A percentile compares a stretch with the other conserved stretches of the same genome.
Conservation (phyloP, 2,329 filamentous ascomycete genomes). For the Periglandula ipomoeae region DNA sequence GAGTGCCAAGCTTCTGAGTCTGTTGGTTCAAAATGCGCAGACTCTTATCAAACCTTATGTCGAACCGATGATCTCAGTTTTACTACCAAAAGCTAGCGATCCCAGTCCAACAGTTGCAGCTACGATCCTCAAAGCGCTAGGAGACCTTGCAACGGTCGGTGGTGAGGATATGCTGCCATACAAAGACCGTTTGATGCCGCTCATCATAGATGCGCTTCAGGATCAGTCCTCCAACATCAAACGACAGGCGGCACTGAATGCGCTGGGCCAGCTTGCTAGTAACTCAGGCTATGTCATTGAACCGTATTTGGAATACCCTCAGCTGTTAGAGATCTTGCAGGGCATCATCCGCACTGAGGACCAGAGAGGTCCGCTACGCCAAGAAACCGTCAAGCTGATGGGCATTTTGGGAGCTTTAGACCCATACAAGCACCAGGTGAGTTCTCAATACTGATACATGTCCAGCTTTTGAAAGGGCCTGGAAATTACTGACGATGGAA, state of each 20-base stretch:
- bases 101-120: conserved; percentile 79
- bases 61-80: conserved; percentile 86
- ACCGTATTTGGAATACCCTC: conserved; percentile 89
- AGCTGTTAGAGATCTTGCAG: conserved; percentile 85
- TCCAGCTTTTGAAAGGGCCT: not conserved
- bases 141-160: conserved; percentile 86
- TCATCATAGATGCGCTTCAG: conserved; percentile 88
- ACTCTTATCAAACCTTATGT: conserved; percentile 93
- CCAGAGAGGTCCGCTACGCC: conserved; percentile 72
- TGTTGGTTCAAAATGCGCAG: conserved; percentile 88
- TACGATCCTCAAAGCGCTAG: conserved; percentile 90
- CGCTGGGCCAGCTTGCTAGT: conserved; percentile 84
- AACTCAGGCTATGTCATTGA: conserved; percentile 97
- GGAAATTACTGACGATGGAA: conserved; percentile 5
- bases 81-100: conserved; percentile 89
- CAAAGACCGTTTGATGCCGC: conserved; percentile 85
- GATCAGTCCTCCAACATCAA: conserved; percentile 87
- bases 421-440: conserved; percentile 82
- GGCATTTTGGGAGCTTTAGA: conserved; percentile 92
- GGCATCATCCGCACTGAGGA: conserved; percentile 88
- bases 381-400: conserved; percentile 94
- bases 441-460: not conserved
- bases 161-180: conserved; percentile 91
- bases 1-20: conserved; percentile 83
- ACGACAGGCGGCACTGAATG: conserved; percentile 82